phyloP scores from a whole-genome alignment of 306 rosid species.

The Casuarina equisetifolia region DNA sequence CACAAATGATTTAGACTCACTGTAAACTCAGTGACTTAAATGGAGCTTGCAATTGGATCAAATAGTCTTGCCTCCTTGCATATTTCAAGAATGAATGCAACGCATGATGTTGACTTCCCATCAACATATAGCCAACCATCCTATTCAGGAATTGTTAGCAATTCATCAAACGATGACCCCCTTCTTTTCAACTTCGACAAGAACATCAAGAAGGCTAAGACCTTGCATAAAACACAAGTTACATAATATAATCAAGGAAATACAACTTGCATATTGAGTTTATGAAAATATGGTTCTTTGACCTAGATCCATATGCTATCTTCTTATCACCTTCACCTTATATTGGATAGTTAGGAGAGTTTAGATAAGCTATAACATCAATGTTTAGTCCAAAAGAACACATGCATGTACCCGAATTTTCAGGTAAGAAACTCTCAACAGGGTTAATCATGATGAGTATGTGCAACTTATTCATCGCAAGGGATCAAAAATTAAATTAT shows the following conservation, averaged over 20 bases:
- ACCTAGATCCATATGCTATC: neutral
- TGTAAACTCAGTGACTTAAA: slow-evolving; percentile 96
- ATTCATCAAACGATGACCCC: slow-evolving; percentile 82
- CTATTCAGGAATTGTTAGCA: slow-evolving; percentile 83
- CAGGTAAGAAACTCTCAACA: neutral
- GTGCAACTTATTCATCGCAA: neutral
- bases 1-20: slow-evolving; percentile 47
- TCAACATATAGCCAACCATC: slow-evolving; percentile 93
- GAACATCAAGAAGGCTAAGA: slow-evolving; percentile 73
- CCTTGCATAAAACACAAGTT: slow-evolving; percentile 45
- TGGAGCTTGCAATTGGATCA: slow-evolving; percentile 72
- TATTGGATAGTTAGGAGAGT: neutral
- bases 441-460: neutral
- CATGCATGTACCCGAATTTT: neutral
- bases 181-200: slow-evolving; percentile 86
- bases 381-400: neutral
- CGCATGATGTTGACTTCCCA: slow-evolving; percentile 89
- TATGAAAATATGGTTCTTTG: neutral
- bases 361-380: neutral
- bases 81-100: slow-evolving; percentile 88
- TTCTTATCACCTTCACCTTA: neutral
- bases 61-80: slow-evolving; percentile 92
- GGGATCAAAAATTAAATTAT: slow-evolving; percentile 14
- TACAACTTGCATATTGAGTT: neutral
- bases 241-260: neutral